These are phyloP conservation scores for Alternaria gaisen DNA, from an alignment of 2,329 filamentous ascomycete species.

Conservation along the genomic window DNA sequence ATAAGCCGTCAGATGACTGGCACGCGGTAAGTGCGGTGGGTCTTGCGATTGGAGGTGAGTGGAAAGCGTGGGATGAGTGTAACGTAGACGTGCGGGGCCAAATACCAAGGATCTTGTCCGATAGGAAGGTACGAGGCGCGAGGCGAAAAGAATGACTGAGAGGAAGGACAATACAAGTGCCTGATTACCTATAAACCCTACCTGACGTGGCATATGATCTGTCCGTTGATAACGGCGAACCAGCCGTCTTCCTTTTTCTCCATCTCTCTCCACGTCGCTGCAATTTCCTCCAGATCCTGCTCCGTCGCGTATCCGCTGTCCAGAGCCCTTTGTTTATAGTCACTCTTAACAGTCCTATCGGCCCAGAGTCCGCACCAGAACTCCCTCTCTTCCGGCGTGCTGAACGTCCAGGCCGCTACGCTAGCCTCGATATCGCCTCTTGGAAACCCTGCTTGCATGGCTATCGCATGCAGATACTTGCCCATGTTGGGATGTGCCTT, in stretches of 20 bases:
- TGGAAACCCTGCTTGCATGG: conserved; percentile 52
- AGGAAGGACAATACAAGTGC: background rate
- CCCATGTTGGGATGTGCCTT: conserved; percentile 49
- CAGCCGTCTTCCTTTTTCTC: conserved; percentile 54
- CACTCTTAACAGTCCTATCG: conserved; percentile 47
- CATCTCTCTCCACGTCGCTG: conserved; percentile 52
- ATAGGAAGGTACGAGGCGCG: background rate
- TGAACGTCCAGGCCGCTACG: conserved; percentile 55
- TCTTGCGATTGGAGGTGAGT: conserved; percentile 33
- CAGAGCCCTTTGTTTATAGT: conserved; percentile 49
- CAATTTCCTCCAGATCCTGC: conserved; percentile 52
- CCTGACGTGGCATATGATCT: conserved; percentile 50
- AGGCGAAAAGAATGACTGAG: conserved; percentile 4
- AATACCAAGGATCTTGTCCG: background rate
- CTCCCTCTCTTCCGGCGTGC: conserved; percentile 48
- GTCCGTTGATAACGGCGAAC: conserved; percentile 55
- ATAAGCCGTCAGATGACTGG: conserved; percentile 45
- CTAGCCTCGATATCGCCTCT: conserved; percentile 51
- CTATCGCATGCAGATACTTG: conserved; percentile 47
- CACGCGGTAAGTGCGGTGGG: conserved; percentile 28
- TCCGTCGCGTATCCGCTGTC: conserved; percentile 50
- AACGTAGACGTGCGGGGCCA: conserved; percentile 6
- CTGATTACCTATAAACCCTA: conserved; percentile 10
- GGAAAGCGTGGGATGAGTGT: conserved; percentile 18
- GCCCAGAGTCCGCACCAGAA: conserved; percentile 55